Conservation (phyloP, 2,329 filamentous ascomycete genomes). For the Pyricularia pennisetigena region DNA sequence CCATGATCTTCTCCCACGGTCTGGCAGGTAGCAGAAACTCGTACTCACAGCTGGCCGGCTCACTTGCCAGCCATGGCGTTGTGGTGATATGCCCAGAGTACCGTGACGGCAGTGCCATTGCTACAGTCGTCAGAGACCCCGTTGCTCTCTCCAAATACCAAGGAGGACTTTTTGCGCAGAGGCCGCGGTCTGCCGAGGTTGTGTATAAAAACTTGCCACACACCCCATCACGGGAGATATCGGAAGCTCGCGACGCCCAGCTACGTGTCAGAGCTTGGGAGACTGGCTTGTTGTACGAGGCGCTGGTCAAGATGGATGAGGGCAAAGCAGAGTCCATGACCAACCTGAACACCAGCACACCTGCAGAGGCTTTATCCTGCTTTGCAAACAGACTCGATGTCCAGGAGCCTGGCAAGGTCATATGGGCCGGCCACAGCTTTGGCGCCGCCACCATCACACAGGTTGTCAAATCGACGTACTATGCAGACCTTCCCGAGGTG, state of each 20-base stretch:
- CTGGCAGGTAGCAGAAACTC: conserved; percentile 72
- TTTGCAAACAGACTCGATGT: conserved; percentile 57
- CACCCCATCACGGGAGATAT: conserved; percentile 53
- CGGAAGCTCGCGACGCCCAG: conserved; percentile 59
- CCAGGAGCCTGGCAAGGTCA: conserved; percentile 59
- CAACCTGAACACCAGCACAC: conserved; percentile 42
- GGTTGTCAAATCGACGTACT: conserved; percentile 70
- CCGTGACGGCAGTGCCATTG: conserved; percentile 68
- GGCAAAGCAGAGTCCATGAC: conserved; percentile 28
- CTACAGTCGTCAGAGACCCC: conserved; percentile 60
- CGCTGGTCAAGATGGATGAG: conserved; percentile 54
- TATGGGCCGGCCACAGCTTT: conserved; percentile 74
- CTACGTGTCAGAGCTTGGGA: conserved; percentile 72
- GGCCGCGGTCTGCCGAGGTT: conserved; percentile 24
- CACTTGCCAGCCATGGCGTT: conserved; percentile 70
- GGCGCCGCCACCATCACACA: conserved; percentile 67
- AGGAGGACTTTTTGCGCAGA: conserved; percentile 20
- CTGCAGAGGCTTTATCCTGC: conserved; percentile 38
- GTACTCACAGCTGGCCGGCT: conserved; percentile 75
- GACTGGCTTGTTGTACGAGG: conserved; percentile 59
- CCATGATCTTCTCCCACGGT: conserved; percentile 79
- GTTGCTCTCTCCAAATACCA: conserved; percentile 23
- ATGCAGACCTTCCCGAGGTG: conserved; percentile 40
- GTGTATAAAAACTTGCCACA: conserved; percentile 50
- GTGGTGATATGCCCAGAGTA: conserved; percentile 77